Conservation (phyloP, 2,329 filamentous ascomycete genomes). For the Epichloe sp. region DNA sequence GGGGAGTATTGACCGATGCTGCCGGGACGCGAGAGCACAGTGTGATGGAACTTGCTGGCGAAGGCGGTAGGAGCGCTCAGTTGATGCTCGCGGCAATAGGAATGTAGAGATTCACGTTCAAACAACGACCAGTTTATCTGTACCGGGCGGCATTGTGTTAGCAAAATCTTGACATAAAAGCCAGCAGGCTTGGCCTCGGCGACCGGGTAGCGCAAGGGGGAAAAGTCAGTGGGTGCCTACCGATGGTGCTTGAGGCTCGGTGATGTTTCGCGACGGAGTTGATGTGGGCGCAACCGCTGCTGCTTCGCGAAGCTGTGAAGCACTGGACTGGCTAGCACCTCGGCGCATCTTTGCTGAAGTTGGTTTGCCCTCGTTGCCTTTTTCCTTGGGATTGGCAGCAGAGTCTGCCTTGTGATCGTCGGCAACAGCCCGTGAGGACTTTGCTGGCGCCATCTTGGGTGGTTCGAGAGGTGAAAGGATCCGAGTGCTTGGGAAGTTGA, state of each 20-base stretch:
- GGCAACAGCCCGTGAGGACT: conserved; percentile 29
- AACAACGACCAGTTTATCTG: conserved; percentile 56
- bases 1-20: conserved; percentile 61
- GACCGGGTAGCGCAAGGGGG: not conserved
- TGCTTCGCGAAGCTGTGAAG: conserved; percentile 22
- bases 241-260: conserved; percentile 20
- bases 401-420: conserved; percentile 34
- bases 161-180: not conserved
- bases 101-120: conserved; percentile 54
- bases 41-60: conserved; percentile 47
- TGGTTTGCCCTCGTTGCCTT: conserved; percentile 25
- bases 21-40: conserved; percentile 45
- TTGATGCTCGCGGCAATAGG: conserved; percentile 62
- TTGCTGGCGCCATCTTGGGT: conserved; percentile 29
- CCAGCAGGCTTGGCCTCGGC: not conserved
- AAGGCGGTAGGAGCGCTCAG: conserved; percentile 61
- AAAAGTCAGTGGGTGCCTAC: conserved; percentile 15
- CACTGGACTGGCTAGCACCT: conserved; percentile 37
- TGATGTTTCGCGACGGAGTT: conserved; percentile 16
- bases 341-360: conserved; percentile 42
- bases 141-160: conserved; percentile 5
- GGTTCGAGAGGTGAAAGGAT: not conserved
- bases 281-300: conserved; percentile 24
- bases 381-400: conserved; percentile 27
- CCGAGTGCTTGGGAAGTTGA: not conserved